phyloP scores from a whole-genome alignment of 352 stramenopile genomes.

The Phytophthora palmivora region DNA sequence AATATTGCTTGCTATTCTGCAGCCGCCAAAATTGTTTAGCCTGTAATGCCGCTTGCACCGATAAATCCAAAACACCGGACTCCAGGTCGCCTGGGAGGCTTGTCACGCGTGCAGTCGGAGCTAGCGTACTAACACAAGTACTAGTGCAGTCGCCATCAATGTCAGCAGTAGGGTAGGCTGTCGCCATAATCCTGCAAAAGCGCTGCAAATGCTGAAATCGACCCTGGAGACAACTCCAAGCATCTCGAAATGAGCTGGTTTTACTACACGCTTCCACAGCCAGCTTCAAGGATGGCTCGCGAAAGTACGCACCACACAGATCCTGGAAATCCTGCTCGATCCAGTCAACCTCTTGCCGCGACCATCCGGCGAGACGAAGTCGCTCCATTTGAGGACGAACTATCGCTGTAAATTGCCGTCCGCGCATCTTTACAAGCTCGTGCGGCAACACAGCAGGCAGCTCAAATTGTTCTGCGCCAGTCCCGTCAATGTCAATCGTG shows the following conservation, averaged over 20 bases:
- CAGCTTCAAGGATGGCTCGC: constrained; percentile 24
- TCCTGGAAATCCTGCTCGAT: constrained; percentile 46
- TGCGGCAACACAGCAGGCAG: constrained; percentile 34
- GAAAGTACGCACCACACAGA: constrained; percentile 24
- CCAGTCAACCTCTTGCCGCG: constrained; percentile 38
- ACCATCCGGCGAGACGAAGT: constrained; percentile 30
- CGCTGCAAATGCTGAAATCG: constrained; percentile 30
- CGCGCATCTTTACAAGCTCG: constrained; percentile 34
- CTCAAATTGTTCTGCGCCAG: background rate
- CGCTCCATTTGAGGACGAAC: constrained; percentile 30
- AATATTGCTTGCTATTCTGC: constrained; percentile 16
- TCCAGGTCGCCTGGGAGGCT: constrained; percentile 22
- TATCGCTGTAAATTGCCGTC: constrained; percentile 24
- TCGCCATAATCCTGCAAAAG: constrained; percentile 38
- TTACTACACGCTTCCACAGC: constrained; percentile 14
- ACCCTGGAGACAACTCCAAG: constrained; percentile 27
- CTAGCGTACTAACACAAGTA: constrained; percentile 3
- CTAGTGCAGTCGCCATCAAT: background rate
- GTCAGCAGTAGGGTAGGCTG: constrained; percentile 19
- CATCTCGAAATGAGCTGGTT: constrained; percentile 24
- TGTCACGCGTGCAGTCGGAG: background rate
- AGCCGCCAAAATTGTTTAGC: constrained; percentile 36
- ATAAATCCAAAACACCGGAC: constrained; percentile 32
- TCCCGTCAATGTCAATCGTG: constrained; percentile 22
- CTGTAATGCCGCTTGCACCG: constrained; percentile 34